Evolutionary conservation across 1,284 basidiomycete genomes (phyloP).

Genomic region (Pascua guehoae): DNA sequence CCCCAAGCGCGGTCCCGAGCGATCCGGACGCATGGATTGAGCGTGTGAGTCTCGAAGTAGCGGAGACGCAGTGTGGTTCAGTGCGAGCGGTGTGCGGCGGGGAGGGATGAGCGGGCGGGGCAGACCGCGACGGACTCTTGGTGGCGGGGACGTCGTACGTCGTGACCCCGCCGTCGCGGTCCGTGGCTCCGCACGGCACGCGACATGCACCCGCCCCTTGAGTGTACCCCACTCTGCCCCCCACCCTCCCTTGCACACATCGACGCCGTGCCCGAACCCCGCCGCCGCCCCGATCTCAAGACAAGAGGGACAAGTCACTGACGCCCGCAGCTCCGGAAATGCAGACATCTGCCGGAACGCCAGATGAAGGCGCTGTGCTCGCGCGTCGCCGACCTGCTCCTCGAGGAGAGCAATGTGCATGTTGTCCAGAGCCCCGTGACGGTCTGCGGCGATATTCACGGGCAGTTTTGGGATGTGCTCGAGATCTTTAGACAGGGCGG

Average conservation of each 20-base stretch:
- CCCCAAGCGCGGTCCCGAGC: no score
- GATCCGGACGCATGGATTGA: conserved; percentile 24
- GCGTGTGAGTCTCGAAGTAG: conserved; percentile 7
- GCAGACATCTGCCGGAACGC: conserved; percentile 79
- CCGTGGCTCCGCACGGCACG: not conserved
- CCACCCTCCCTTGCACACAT: not conserved
- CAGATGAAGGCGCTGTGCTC: conserved; percentile 90
- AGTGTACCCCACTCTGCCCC: not conserved
- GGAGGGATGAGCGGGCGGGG: not conserved
- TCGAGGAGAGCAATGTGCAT: conserved; percentile 95
- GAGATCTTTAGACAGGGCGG: conserved; percentile 89
- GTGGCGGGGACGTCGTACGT: no score
- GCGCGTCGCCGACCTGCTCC: conserved; percentile 73
- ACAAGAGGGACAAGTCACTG: not conserved
- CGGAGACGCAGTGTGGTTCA: not conserved
- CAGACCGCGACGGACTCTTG: not conserved
- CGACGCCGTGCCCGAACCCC: not conserved
- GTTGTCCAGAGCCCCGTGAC: conserved; percentile 87
- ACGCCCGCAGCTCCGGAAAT: conserved; percentile 64
- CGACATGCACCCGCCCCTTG: not conserved
- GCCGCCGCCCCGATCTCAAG: not conserved
- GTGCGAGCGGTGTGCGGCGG: not conserved
- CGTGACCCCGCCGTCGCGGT: not conserved
- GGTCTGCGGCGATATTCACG: conserved; percentile 90
- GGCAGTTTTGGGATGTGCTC: conserved; percentile 92